These are phyloP conservation scores for Pseudogymnoascus sp. DNA, from an alignment of 2,329 filamentous ascomycete species.

Conservation along the genomic window DNA sequence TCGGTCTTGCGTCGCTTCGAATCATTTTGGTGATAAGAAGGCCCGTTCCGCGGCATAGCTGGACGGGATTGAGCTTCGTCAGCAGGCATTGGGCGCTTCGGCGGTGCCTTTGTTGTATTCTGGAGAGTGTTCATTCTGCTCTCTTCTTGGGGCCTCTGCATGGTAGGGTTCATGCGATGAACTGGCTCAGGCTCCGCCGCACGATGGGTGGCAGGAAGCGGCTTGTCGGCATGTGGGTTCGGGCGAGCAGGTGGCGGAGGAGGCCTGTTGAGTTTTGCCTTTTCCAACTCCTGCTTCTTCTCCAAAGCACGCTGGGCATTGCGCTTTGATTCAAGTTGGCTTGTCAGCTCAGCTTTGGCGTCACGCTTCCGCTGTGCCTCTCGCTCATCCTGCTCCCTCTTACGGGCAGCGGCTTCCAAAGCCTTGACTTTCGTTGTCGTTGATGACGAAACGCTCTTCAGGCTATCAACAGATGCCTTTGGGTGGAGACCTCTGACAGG, in stretches of 20 bases:
- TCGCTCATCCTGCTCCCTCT: conserved; percentile 78
- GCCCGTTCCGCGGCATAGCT: conserved; percentile 47
- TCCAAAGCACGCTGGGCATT: conserved; percentile 52
- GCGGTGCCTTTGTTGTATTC: conserved; percentile 60
- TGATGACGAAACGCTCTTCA: conserved; percentile 61
- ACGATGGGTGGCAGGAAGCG: conserved; percentile 24
- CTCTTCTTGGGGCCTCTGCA: conserved; percentile 48
- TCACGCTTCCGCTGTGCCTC: conserved; percentile 73
- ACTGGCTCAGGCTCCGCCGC: conserved; percentile 32
- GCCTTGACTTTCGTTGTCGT: conserved; percentile 59
- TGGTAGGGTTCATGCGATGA: conserved; percentile 52
- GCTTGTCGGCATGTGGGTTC: conserved; percentile 39
- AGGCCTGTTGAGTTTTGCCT: conserved; percentile 56
- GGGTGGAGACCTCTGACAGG: conserved; percentile 20
- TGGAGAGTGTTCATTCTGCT: conserved; percentile 57
- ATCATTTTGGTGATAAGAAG: conserved; percentile 57
- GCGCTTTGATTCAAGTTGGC: conserved; percentile 57
- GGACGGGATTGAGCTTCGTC: conserved; percentile 41
- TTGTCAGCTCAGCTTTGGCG: conserved; percentile 63
- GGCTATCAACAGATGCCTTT: conserved; percentile 42
- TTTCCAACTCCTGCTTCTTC: conserved; percentile 48
- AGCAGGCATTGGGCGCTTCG: conserved; percentile 63
- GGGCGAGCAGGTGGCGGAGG: conserved; percentile 53
- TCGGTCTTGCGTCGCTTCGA: conserved; percentile 74
- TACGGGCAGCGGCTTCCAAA: conserved; percentile 67